Conservation (phyloP, 2,329 filamentous ascomycete species). For the Mycosphaerella sp. region DNA sequence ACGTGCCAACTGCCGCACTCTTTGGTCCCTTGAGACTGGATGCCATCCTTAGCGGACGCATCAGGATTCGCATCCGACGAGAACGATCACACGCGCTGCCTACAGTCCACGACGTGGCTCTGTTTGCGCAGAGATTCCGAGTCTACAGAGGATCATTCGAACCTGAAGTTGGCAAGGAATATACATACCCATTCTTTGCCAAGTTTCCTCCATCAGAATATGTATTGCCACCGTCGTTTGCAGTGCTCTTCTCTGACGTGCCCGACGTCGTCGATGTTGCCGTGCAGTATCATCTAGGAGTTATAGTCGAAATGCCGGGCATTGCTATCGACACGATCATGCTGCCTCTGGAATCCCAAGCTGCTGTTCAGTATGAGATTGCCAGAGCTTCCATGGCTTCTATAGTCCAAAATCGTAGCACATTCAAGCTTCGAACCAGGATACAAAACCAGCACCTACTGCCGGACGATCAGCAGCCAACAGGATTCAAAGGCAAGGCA, state of each 20-base stretch:
- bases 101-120: slow-evolving; percentile 12
- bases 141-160: slow-evolving; percentile 19
- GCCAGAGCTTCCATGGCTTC: slow-evolving; percentile 6
- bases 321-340: slow-evolving; percentile 17
- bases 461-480: slow-evolving; percentile 19
- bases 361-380: slow-evolving; percentile 11
- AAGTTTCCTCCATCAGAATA: slow-evolving; percentile 11
- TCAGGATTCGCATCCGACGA: slow-evolving; percentile 14
- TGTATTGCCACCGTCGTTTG: slow-evolving; percentile 15
- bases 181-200: slow-evolving; percentile 12
- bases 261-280: slow-evolving; percentile 18
- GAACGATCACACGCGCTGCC: slow-evolving; percentile 15
- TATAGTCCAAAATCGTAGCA: slow-evolving; percentile 2
- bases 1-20: slow-evolving; percentile 16
- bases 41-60: slow-evolving; percentile 10
- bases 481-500: slow-evolving; percentile 22
- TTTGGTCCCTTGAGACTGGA: slow-evolving; percentile 18
- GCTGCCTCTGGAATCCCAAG: slow-evolving; percentile 4
- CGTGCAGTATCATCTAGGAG: slow-evolving; percentile 14
- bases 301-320: slow-evolving; percentile 16
- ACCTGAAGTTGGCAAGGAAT: slow-evolving; percentile 12
- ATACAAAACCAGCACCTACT: slow-evolving; percentile 23
- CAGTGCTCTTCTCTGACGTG: slow-evolving; percentile 13
- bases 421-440: slow-evolving; percentile 9
- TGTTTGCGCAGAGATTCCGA: slow-evolving; percentile 10